A percentile compares a stretch with the other conserved stretches of the same genome.
Evolutionary conservation across 306 rosid genomes (phyloP).

Genomic region (Senna siamea): DNA sequence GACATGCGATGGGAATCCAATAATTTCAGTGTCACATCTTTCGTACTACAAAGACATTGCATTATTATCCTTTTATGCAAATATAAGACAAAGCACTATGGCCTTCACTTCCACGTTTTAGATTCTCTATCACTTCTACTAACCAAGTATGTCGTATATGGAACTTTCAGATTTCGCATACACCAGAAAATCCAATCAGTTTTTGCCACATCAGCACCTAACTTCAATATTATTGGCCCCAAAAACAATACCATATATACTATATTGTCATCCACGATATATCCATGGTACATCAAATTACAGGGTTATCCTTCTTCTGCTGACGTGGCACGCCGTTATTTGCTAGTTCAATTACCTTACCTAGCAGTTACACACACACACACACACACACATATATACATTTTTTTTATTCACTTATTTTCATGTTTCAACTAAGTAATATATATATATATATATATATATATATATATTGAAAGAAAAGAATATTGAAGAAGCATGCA

Average conservation of each 20-base stretch:
- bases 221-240: neutral
- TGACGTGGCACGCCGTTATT: conserved; percentile 45
- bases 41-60: no score
- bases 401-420: neutral
- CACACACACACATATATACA: no score
- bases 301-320: conserved; percentile 38
- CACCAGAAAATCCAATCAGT: conserved; percentile 14
- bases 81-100: neutral
- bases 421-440: neutral
- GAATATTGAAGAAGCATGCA: neutral
- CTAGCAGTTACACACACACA: conserved; percentile 14
- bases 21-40: no score
- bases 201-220: conserved; percentile 11
- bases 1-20: no score
- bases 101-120: neutral
- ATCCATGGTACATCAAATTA: conserved; percentile 35
- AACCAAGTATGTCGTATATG: neutral
- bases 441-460: no score
- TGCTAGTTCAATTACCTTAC: conserved; percentile 32
- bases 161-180: neutral
- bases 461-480: neutral
- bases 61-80: neutral
- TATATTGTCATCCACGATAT: no score
- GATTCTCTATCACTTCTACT: no score
- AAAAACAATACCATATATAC: no score